These are phyloP conservation scores for Gossypium longicalyx DNA, from an alignment of 345 rosid species.

Conservation along the genomic window DNA sequence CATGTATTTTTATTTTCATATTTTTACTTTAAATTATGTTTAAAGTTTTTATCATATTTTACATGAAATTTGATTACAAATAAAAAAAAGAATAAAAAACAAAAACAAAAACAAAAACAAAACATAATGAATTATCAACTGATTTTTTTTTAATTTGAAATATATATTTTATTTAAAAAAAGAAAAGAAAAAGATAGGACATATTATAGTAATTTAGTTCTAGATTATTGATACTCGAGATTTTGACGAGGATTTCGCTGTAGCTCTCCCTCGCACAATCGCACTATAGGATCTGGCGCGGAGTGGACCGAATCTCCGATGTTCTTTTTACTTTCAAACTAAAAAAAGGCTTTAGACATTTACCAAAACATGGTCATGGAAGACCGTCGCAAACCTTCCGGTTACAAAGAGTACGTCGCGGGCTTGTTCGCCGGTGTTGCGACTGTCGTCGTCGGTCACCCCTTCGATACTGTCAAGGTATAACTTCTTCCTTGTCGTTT, in stretches of 20 bases:
- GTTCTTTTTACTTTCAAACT: background rate
- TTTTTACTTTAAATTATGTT: too few species aligned
- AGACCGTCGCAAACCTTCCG: slow-evolving; percentile 30
- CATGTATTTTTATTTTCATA: too few species aligned
- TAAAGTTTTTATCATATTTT: too few species aligned
- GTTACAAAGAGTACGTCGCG: slow-evolving; percentile 76
- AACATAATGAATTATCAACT: too few species aligned
- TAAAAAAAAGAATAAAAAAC: too few species aligned
- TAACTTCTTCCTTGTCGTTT: background rate
- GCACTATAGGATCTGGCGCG: background rate
- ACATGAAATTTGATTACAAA: too few species aligned
- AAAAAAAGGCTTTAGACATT: slow-evolving; percentile 11
- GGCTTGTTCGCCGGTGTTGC: slow-evolving; percentile 86
- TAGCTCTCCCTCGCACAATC: background rate
- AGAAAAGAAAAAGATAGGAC: too few species aligned
- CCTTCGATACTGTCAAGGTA: slow-evolving; percentile 96
- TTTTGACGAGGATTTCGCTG: background rate
- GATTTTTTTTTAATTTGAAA: too few species aligned
- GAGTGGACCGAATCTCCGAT: slow-evolving; percentile 9
- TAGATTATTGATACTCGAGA: background rate
- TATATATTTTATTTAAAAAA: too few species aligned
- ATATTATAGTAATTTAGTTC: too few species aligned
- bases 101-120: too few species aligned
- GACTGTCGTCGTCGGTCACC: slow-evolving; percentile 75
- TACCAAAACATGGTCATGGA: slow-evolving; percentile 23